phyloP scores from a whole-genome alignment of 352 stramenopile genomes.

The Globisporangium spinosum region DNA sequence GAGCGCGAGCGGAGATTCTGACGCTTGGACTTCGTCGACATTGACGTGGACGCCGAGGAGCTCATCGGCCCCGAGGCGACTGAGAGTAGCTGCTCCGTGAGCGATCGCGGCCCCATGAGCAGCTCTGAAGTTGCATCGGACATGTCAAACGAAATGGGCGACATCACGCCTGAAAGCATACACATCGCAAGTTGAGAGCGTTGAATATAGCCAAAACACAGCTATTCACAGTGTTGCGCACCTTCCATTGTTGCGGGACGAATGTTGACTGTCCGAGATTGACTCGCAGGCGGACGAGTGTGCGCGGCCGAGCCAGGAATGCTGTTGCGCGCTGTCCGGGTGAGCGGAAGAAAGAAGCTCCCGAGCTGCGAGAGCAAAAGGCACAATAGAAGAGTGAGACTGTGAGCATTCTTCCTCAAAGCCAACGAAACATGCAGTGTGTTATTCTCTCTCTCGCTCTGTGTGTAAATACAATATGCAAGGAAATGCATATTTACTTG shows the following conservation, averaged over 20 bases:
- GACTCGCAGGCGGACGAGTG: slow-evolving; percentile 1
- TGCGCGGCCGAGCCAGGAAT: slow-evolving; percentile 9
- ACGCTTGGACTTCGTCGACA: slow-evolving; percentile 16
- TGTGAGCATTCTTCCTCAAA: background rate
- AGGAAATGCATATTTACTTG: slow-evolving; percentile 24
- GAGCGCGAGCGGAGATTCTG: slow-evolving; percentile 53
- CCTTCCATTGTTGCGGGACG: slow-evolving; percentile 45
- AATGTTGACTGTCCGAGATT: slow-evolving; percentile 45
- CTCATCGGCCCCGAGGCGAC: background rate
- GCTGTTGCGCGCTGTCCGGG: slow-evolving; percentile 26
- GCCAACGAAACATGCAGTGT: background rate
- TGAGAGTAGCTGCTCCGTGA: slow-evolving; percentile 14
- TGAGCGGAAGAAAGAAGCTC: slow-evolving; percentile 46
- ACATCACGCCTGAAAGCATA: slow-evolving; percentile 9
- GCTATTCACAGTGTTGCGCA: background rate
- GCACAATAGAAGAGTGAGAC: background rate
- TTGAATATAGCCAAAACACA: no score
- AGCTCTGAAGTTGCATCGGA: slow-evolving; percentile 9
- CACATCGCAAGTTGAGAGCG: background rate
- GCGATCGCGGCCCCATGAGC: slow-evolving; percentile 14
- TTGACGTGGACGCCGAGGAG: background rate
- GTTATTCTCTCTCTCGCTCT: background rate
- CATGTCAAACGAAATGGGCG: slow-evolving; percentile 15
- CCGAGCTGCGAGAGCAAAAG: slow-evolving; percentile 21
- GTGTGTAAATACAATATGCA: background rate